A percentile compares a stretch with the other conserved stretches of the same genome.
These are phyloP conservation scores for Closterium sp. DNA, from an alignment of 139 green algal genomes.

Conservation along the genomic window DNA sequence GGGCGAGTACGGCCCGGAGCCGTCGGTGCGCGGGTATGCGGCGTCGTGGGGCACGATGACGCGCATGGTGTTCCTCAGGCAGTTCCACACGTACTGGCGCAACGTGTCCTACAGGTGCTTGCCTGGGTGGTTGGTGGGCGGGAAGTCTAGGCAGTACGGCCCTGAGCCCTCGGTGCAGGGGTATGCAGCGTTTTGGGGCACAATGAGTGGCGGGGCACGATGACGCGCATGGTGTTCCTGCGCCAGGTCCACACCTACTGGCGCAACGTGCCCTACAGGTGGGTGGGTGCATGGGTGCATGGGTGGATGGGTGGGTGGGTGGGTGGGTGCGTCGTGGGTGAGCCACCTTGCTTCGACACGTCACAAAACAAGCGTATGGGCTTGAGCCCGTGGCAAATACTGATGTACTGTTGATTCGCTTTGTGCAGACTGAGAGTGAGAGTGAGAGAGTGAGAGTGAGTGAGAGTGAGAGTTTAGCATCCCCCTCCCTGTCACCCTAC, in stretches of 20 bases:
- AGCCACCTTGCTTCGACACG: no score
- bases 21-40: slow-evolving; percentile 6
- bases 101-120: slow-evolving; percentile 39
- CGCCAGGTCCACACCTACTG: slow-evolving; percentile 24
- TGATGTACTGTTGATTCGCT: no score
- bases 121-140: not conserved
- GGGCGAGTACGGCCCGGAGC: slow-evolving; percentile 5
- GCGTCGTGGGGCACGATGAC: not conserved
- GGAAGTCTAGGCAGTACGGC: not conserved
- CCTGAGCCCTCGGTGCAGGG: not conserved
- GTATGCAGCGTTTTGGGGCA: slow-evolving; percentile 19
- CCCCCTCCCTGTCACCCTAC: no score
- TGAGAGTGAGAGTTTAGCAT: no score
- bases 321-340: no score
- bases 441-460: no score
- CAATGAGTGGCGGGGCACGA: not conserved
- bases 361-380: no score
- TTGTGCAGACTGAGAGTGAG: no score
- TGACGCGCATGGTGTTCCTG: not conserved
- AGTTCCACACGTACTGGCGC: slow-evolving; percentile 33
- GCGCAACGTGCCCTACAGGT: slow-evolving; percentile 36
- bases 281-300: not conserved
- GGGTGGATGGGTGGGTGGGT: no score
- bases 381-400: no score
- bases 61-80: not conserved